phyloP scores from a whole-genome alignment of 768 basidiomycete genomes.

The Sutorius australiensis region DNA sequence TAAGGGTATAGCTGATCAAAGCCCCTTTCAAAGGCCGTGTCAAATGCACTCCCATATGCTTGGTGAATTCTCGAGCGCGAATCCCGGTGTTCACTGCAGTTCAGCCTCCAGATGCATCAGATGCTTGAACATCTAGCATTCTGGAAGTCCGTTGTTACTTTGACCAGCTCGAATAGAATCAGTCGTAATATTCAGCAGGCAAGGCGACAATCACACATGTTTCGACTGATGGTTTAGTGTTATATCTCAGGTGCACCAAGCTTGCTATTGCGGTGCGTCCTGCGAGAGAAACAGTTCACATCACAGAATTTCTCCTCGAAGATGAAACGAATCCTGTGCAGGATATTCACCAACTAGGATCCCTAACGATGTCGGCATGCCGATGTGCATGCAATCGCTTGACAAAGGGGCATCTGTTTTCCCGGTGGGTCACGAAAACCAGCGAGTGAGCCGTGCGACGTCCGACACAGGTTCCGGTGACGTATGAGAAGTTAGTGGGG shows the following conservation, averaged over 20 bases:
- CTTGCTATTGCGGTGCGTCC: not conserved
- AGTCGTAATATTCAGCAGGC: not conserved
- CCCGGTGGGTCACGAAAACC: too few species aligned
- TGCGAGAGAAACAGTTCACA: not conserved
- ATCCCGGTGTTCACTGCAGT: not conserved
- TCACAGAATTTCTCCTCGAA: too few species aligned
- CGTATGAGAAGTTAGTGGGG: not conserved
- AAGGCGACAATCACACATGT: not conserved
- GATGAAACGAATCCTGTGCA: not conserved
- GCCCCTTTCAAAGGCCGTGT: not conserved
- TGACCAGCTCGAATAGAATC: not conserved
- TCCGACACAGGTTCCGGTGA: not conserved
- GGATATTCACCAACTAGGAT: not conserved
- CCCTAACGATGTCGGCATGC: not conserved
- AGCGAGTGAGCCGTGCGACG: not conserved
- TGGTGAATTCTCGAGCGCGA: not conserved
- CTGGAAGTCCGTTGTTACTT: not conserved
- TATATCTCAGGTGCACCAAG: not conserved
- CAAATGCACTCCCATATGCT: not conserved
- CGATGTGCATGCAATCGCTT: not conserved
- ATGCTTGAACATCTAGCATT: not conserved
- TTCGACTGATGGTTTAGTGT: not conserved
- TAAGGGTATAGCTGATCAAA: not conserved
- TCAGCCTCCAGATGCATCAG: not conserved
- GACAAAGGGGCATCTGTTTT: not conserved